Evolutionary conservation across 192 early-diverging fungal species (phyloP), one percentile per base, ranked within the genome.

Genomic region (Umbelopsis ramanniana): DNA sequence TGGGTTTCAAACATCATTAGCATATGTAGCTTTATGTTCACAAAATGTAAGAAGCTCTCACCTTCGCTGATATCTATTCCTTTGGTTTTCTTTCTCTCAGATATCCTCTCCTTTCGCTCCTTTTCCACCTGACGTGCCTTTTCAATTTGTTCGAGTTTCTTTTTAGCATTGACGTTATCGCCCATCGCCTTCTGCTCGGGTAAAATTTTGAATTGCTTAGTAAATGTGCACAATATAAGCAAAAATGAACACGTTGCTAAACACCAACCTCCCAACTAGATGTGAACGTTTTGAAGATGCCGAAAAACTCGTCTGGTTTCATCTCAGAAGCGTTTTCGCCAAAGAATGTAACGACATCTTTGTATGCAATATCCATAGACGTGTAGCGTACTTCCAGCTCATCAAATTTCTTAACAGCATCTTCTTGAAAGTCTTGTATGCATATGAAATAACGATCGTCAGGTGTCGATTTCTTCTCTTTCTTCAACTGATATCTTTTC

Each of bases 241-340:
- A 50, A 66, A 66, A 35, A 22, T 22, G 69, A 35, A 19, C 37
- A 35, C 11, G 35, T 15, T 19, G 47, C 29, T 11, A 22, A 55
- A 15, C n/a, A 50, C 69, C 29, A 77, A 88, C 86, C 87, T 88
- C 89, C 72, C 91, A 94, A 43, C 89, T 90, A 2, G 90, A 84
- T 4, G 85, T 86, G 46, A 95, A 95, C 10, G 91, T 93, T 75
- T 91, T 91, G 84, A 93, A 95, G 23, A 95, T 87, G 45, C 90
- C 88, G 84, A 95, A 95, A 81, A 95, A 94, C 73, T 95, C 93
- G 71, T 95, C 93, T 7, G 93, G 90, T 60, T 90, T 87, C 81
- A 89, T 93, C 15, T 83, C 77, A 6, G 78, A 76, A 46, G 92
- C 81, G 57, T 94, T 88, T 74, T 95, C 93, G 60, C 93, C 93